A percentile compares a stretch with the other conserved stretches of the same genome.
phyloP scores from a whole-genome alignment of 2,329 filamentous ascomycete genomes.

The Trichoderma koningiopsis region DNA sequence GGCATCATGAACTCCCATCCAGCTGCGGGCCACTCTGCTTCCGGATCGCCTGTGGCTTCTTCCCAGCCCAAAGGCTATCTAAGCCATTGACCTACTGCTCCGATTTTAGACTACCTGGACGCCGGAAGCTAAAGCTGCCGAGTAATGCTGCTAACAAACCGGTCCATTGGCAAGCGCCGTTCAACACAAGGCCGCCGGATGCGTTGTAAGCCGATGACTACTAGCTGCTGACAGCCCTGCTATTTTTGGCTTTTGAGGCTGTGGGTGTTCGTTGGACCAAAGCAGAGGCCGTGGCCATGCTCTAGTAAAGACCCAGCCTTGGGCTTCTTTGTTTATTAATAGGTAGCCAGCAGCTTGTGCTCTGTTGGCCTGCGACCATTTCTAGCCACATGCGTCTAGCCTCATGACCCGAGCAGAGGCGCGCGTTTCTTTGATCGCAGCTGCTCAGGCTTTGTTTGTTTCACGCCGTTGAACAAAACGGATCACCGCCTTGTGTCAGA shows the following conservation, averaged over 20 bases:
- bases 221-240: constrained; percentile 15
- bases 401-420: constrained; percentile 3
- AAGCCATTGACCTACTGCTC: constrained; percentile 14
- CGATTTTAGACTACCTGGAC: constrained; percentile 20
- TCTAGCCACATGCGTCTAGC: neutral
- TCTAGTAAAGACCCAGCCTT: neutral
- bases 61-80: constrained; percentile 9
- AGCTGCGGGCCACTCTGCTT: constrained; percentile 2
- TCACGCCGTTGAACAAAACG: neutral
- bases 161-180: neutral
- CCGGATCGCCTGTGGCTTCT: constrained; percentile 16
- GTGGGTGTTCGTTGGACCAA: neutral
- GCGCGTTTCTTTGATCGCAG: constrained; percentile 8
- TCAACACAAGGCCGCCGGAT: constrained; percentile 7
- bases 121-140: constrained; percentile 18
- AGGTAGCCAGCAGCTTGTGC: neutral
- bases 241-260: constrained; percentile 22
- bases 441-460: neutral
- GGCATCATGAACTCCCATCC: constrained; percentile 2
- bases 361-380: neutral
- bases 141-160: neutral
- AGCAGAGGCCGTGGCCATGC: neutral
- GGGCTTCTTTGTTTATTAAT: neutral
- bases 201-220: constrained; percentile 23
- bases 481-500: neutral